Conservation (phyloP, 345 rosid genomes). For the Hibiscus syriacus region DNA sequence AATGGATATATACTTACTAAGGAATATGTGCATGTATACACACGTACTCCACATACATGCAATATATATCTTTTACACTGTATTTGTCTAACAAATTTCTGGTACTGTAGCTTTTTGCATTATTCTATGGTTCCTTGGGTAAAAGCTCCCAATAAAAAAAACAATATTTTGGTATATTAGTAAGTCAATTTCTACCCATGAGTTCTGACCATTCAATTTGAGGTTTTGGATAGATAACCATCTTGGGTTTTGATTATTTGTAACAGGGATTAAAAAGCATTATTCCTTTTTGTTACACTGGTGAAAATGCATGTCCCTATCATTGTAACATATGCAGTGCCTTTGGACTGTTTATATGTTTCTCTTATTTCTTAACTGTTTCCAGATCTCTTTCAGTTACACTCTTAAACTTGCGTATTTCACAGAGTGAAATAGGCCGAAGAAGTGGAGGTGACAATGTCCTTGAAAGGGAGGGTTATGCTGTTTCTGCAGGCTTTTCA, state of each 20-base stretch:
- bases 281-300: not conserved
- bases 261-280: not conserved
- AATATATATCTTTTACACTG: not conserved
- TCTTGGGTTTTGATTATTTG: not conserved
- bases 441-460: conserved; percentile 98
- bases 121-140: not conserved
- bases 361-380: conserved; percentile 8
- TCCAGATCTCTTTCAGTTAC: too few relatives aligned
- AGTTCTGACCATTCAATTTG: not conserved
- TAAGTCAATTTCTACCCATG: not conserved
- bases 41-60: not conserved
- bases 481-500: conserved; percentile 96
- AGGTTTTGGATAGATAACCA: not conserved
- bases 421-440: conserved; percentile 96
- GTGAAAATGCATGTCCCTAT: not conserved
- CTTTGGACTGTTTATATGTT: conserved; percentile 7
- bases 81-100: not conserved
- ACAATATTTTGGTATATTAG: not conserved
- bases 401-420: conserved; percentile 20
- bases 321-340: not conserved
- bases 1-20: not conserved
- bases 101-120: not conserved
- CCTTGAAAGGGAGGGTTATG: conserved; percentile 99
- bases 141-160: not conserved
- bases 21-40: not conserved